Conservation (phyloP, 768 basidiomycete genomes). For the Boletus patriciae region DNA sequence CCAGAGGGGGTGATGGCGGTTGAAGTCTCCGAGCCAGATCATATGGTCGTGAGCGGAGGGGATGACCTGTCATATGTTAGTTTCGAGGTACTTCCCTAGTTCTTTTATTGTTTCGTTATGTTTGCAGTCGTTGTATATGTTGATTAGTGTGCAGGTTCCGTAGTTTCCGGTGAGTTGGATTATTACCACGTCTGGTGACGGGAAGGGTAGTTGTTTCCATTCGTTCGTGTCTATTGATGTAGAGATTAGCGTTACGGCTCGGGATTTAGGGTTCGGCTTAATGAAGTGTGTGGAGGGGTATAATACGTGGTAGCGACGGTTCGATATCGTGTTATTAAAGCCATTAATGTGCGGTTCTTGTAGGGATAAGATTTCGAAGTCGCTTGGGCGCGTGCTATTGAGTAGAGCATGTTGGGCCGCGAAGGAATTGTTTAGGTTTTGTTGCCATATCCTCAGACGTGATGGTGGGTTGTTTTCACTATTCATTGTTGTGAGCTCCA, state of each 20-base stretch:
- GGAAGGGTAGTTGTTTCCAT: not conserved
- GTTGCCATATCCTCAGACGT: not conserved
- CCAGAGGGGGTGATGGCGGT: constrained; percentile 36
- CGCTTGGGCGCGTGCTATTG: not conserved
- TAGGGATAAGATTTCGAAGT: not conserved
- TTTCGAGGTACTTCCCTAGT: not conserved
- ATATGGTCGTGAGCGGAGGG: constrained; percentile 9
- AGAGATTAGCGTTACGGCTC: not conserved
- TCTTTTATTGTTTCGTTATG: not conserved
- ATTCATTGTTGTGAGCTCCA: too few species aligned
- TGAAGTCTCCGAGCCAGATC: too few species aligned
- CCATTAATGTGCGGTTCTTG: not conserved
- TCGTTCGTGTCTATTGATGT: not conserved
- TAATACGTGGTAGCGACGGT: not conserved
- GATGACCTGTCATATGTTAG: not conserved
- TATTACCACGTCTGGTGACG: not conserved
- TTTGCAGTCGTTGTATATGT: not conserved
- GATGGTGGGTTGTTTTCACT: too few species aligned
- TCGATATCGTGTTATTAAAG: not conserved
- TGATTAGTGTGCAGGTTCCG: not conserved
- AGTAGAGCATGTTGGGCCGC: not conserved
- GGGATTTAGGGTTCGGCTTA: not conserved
- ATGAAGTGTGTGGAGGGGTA: not conserved
- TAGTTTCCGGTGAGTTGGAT: not conserved
- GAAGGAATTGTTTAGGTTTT: not conserved